Evolutionary conservation across 257 asterid species (phyloP), one percentile per base, ranked within the genome.

Genomic region (Solanum bukasovii): DNA sequence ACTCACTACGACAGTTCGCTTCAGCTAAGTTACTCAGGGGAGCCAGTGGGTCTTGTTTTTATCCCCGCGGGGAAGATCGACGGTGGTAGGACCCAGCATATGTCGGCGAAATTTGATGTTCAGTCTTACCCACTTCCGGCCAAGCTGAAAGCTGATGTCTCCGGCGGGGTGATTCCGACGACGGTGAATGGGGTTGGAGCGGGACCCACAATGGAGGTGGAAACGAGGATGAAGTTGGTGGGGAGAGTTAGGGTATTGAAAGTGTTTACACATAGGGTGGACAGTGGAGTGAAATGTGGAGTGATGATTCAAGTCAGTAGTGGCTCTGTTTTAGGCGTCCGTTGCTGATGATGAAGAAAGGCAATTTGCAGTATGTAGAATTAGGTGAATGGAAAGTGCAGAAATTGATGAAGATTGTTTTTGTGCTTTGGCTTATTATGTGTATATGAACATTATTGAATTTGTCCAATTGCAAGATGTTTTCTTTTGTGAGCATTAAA

Each of bases 1-100:
- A 94, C 98, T 37, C 99, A 96, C 94, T 96, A 94, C 91, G 99
- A 95, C 94, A 95, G 98, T 95, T 94, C 99, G n/a, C 93, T 96
- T 73, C 97, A 95, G 94, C 93, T 96, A 25, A 95, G 91, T 78
- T 94, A 91, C 92, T 93, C 94, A 78, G 99, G 97, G 21, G 93
- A 93, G 91, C 96, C 98, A n/a, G 94, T 96, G 18, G 99, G 99
- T 1, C 65, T 89, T 14, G 96, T 94, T 8, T 96, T 95, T 91
- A 95, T 96, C 44, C 99, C 98, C 21, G 98, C 99, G 6, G 98
- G 99, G 7, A 94, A 86, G 89, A 96, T 96, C 90, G 91, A 89
- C 33, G 99, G 96, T 61, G 96, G 98, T 0, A 91, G 94, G 38
- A 91, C 93, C 9, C 98, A 96, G 94, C 94, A 91, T 84, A 95